Evolutionary conservation across 2,329 filamentous ascomycete genomes (phyloP), one percentile per base, ranked within the genome.

Genomic region (Cordyceps farinosa): DNA sequence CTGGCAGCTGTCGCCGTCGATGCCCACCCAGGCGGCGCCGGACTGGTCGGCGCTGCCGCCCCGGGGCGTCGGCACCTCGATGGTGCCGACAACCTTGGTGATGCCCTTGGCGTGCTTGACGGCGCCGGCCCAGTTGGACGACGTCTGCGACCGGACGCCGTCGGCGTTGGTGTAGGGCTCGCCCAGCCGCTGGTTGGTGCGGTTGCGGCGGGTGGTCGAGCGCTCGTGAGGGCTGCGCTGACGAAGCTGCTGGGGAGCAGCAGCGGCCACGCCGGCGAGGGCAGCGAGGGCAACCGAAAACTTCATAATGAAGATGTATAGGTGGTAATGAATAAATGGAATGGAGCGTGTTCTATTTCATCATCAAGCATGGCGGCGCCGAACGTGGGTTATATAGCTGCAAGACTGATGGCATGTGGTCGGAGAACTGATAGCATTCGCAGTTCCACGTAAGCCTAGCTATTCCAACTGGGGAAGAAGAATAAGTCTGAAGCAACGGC

Each of bases 1-100:
- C 27, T 63, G 66, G 67, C 74, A 78, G 3, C 73, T 75, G 64
- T 52, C 50, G 38, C 77, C 77, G 58, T 79, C 77, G 61, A 79
- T 79, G 22, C 77, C 77, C 15, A 79, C 77, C 77, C 77, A 79
- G 11, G 76, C 77, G 8, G 77, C 60, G 65, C 38, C 58, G 7
- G 58, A 47, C 40, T 56, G 54, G 5, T 17, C 3, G 11, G 10
- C 9, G 55, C 44, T 38, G 30, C 55, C 55, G 32, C 45, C 56
- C 5, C 44, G 45, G 9, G 45, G 44, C 6, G 22, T 40, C 3
- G 56, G 56, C 17, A 59, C 56, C 32, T 17, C 48, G 34, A 59
- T 50, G 34, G 45, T 40, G 17, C 56, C 50, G 5, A 56, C 29
- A 27, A 61, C 27, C 40, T 55, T 50, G 27, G 57, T 38, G 32